Evolutionary conservation across 805 yeast genomes (phyloP), one percentile per base, ranked within the genome.

Genomic region (Monosporozyma siamensis): DNA sequence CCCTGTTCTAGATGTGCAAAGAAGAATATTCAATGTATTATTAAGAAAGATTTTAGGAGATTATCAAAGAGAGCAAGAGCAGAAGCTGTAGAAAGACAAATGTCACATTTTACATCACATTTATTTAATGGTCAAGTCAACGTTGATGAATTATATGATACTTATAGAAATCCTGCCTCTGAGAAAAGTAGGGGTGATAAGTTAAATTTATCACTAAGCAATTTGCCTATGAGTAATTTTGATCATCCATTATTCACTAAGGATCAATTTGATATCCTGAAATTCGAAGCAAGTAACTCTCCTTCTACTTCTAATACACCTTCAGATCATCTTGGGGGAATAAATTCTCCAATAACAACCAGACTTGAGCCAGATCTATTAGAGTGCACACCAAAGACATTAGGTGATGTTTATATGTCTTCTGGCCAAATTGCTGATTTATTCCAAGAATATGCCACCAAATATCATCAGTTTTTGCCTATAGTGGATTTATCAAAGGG

Each of bases 391-490:
- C 78, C 87, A 4, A 86, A 88, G 55, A 63, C 80, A 4, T 61
- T 85, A 32, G 95, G 87, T 23, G 77, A 78, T 8, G 71, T 88
- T 4, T 65, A 76, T 2, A 64, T 90, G 37, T 58, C 75, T 0
- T 66, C 85, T 18, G 50, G 44, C 4, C 77, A 77, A 38, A 87
- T 90, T 38, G 67, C 67, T 38, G 71, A 69, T 9, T 66, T 89
- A 9, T 90, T 70, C 56, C 47, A 66, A 24, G 95, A 86, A 58
- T 90, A 78, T 58, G 81, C 79, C 2, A 64, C 68, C 14, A 69
- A 75, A 46, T 90, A 90, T 56, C 97, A 90, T 60, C 83, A 86
- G 0, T 78, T 83, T 40, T 57, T 92, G 34, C 97, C 97, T 0
- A 82, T 90, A 2, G 92, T 90, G 3, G 95, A 89, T 56, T 73